A percentile compares a stretch with the other conserved stretches of the same genome.
phyloP scores from a whole-genome alignment of 2,329 filamentous ascomycete genomes.

The Coniella vitis region DNA sequence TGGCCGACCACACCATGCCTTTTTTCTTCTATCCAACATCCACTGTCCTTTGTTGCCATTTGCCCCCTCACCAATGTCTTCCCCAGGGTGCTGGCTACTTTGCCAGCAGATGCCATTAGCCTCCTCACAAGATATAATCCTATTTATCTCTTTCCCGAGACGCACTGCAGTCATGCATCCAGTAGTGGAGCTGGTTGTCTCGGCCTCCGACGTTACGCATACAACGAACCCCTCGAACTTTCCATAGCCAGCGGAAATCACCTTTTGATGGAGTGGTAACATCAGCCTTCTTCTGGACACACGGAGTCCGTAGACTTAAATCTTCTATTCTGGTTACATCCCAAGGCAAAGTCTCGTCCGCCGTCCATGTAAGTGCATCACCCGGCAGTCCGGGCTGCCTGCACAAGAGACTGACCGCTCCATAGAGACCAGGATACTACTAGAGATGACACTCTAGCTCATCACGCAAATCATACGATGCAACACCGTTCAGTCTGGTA shows the following conservation, averaged over 20 bases:
- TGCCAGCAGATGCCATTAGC: neutral
- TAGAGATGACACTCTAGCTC: neutral
- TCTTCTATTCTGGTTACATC: neutral
- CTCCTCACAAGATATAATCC: neutral
- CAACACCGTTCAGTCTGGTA: too few relatives aligned
- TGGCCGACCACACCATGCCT: conserved; percentile 1
- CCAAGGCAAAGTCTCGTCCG: neutral
- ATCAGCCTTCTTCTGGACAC: neutral
- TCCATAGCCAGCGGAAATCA: neutral
- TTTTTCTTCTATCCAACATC: neutral
- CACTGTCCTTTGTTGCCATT: neutral
- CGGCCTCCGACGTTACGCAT: conserved; percentile 1
- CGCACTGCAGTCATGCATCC: neutral
- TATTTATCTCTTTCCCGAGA: too few relatives aligned
- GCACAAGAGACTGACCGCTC: conserved; percentile 1
- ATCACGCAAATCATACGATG: neutral
- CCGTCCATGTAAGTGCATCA: conserved; percentile 5
- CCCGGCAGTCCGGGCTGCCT: neutral
- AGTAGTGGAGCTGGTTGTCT: neutral
- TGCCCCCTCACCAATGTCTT: neutral
- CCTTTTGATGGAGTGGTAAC: neutral
- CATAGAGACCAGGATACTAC: neutral
- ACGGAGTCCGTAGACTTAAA: neutral
- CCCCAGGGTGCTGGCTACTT: neutral
- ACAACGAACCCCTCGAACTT: neutral